phyloP scores from a whole-genome alignment of 805 yeast genomes.

The Wickerhamiella bombiphila region DNA sequence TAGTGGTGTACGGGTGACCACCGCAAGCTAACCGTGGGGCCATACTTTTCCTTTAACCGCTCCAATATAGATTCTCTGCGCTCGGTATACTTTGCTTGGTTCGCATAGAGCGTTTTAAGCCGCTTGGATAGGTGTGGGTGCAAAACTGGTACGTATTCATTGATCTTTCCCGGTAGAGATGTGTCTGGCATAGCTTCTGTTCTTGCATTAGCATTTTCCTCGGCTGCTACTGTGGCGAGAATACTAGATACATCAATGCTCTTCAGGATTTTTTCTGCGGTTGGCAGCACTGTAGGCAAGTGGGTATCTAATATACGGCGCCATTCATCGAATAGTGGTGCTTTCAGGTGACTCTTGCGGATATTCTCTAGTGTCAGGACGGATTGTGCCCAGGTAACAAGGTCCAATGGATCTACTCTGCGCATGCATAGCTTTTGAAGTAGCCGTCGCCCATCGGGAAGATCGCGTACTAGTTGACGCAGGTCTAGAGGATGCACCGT shows the following conservation, averaged over 20 bases:
- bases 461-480: slow-evolving; percentile 42
- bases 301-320: neutral
- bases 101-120: slow-evolving; percentile 16
- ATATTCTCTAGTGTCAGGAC: slow-evolving; percentile 26
- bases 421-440: slow-evolving; percentile 27
- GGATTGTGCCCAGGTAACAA: slow-evolving; percentile 31
- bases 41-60: slow-evolving; percentile 10
- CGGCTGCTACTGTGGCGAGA: slow-evolving; percentile 3
- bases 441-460: slow-evolving; percentile 29
- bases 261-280: slow-evolving; percentile 31
- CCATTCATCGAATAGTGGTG: neutral
- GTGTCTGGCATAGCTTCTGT: too few relatives aligned
- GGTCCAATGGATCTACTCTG: slow-evolving; percentile 31
- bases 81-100: slow-evolving; percentile 19
- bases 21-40: slow-evolving; percentile 24
- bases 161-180: neutral
- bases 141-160: slow-evolving; percentile 15
- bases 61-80: slow-evolving; percentile 17
- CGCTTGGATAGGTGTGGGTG: slow-evolving; percentile 9
- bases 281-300: slow-evolving; percentile 16
- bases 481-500: slow-evolving; percentile 32
- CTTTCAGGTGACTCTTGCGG: neutral
- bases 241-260: slow-evolving; percentile 29
- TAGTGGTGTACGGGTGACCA: slow-evolving; percentile 32
- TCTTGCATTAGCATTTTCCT: slow-evolving; percentile 24